Percentiles rank a stretch among this genome's conserved stretches.
Evolutionary conservation across 1,284 basidiomycete species (phyloP).

Genomic region (Leccinum pachyderme): DNA sequence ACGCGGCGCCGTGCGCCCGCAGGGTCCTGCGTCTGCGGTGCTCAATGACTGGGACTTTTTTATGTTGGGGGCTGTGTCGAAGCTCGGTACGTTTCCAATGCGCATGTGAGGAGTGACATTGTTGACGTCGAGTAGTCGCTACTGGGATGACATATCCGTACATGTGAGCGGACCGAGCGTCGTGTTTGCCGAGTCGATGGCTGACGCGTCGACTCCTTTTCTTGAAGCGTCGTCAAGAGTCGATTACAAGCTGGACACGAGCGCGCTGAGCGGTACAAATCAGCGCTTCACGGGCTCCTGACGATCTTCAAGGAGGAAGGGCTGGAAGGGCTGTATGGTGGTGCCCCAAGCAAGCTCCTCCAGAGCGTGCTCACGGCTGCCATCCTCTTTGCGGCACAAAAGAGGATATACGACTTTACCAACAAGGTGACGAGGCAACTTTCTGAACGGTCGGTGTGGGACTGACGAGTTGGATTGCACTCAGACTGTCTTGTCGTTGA

Average conservation of each 20-base stretch:
- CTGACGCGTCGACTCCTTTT: conserved; percentile 1
- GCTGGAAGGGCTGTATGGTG: conserved; percentile 79
- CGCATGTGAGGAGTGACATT: background rate
- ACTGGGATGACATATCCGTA: conserved; percentile 77
- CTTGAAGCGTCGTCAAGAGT: conserved; percentile 73
- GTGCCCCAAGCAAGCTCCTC: conserved; percentile 79
- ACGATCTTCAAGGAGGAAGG: conserved; percentile 79
- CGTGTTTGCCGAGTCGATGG: background rate
- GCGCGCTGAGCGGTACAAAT: conserved; percentile 63
- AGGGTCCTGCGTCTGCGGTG: conserved; percentile 44
- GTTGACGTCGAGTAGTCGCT: conserved; percentile 50
- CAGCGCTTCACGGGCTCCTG: conserved; percentile 66
- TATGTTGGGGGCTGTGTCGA: conserved; percentile 83
- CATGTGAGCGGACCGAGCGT: conserved; percentile 47
- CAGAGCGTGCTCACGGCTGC: conserved; percentile 91
- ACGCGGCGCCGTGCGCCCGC: conserved; percentile 42
- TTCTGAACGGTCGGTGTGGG: background rate
- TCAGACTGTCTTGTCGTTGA: conserved; percentile 19
- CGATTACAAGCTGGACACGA: conserved; percentile 76
- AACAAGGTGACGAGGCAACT: conserved; percentile 46
- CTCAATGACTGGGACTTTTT: conserved; percentile 88
- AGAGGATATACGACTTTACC: conserved; percentile 69
- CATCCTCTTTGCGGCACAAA: conserved; percentile 84
- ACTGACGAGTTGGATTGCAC: conserved; percentile 2
- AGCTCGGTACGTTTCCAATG: conserved; percentile 56